A percentile compares a stretch with the other conserved stretches of the same genome.
These are phyloP conservation scores for Trichoderma atroviride DNA, from an alignment of 2,329 filamentous ascomycete species.

Conservation along the genomic window DNA sequence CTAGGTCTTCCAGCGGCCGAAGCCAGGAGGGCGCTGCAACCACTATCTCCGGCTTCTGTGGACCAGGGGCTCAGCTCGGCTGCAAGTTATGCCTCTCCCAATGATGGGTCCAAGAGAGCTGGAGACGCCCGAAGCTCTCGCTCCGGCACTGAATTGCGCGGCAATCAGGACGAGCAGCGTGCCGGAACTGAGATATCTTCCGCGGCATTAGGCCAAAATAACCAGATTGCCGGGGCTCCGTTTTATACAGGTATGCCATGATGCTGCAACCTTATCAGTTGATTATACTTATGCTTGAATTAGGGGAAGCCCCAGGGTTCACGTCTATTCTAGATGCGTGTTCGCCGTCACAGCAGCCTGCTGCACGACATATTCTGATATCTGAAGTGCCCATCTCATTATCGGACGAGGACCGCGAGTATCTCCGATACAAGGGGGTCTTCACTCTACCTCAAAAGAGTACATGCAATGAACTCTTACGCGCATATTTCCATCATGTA, in stretches of 20 bases:
- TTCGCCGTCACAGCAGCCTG: slow-evolving; percentile 4
- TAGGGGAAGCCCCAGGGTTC: neutral
- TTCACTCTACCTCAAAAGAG: slow-evolving; percentile 1
- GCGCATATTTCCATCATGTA: slow-evolving; percentile 20
- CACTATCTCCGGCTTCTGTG: neutral
- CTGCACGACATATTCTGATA: slow-evolving; percentile 6
- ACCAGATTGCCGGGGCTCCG: neutral
- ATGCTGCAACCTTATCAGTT: neutral
- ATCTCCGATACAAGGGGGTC: slow-evolving; percentile 1
- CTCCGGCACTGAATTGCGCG: neutral
- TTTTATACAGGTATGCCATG: neutral
- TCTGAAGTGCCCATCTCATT: neutral
- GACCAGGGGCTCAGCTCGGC: neutral
- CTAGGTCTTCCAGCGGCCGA: neutral
- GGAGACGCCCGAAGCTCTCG: neutral
- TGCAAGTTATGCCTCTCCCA: neutral
- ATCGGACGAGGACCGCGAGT: neutral
- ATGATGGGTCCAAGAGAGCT: neutral
- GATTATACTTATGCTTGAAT: neutral
- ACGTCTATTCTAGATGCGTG: neutral
- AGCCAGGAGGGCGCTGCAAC: neutral
- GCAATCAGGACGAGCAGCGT: slow-evolving; percentile 1
- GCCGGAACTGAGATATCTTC: neutral
- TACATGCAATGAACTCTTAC: slow-evolving; percentile 8
- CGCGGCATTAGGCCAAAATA: slow-evolving; percentile 4